These are phyloP conservation scores for Coccomyxa sp. DNA, from an alignment of 139 green algal species.

Conservation along the genomic window DNA sequence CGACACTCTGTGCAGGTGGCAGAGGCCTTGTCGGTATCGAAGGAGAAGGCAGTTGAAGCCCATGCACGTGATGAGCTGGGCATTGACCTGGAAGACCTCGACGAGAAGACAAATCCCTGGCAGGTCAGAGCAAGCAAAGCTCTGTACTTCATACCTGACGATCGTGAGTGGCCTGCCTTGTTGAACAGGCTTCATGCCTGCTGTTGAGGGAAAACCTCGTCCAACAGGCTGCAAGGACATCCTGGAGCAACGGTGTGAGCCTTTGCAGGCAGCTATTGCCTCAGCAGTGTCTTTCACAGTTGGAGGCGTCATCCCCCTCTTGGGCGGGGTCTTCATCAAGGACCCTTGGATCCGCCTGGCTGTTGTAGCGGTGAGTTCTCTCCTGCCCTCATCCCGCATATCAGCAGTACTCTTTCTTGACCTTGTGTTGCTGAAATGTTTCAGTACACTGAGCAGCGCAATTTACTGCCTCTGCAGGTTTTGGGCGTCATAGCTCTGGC, in stretches of 20 bases:
- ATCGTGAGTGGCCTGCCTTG: not conserved
- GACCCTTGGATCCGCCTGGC: conserved; percentile 13
- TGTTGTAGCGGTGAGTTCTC: not conserved
- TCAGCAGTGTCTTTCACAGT: conserved; percentile 55
- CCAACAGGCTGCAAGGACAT: no score
- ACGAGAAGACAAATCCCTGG: conserved; percentile 76
- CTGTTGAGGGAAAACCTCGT: not conserved
- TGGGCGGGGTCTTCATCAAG: conserved; percentile 56
- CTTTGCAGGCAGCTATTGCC: conserved; percentile 42
- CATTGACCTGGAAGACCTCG: conserved; percentile 87
- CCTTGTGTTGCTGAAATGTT: not conserved
- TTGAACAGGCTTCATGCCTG: not conserved
- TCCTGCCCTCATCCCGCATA: not conserved
- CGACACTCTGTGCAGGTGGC: conserved; percentile 7
- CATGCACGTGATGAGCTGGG: conserved; percentile 74
- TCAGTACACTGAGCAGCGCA: not conserved
- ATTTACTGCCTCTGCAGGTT: not conserved
- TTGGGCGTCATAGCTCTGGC: conserved; percentile 13
- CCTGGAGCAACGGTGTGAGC: no score
- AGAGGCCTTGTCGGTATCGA: conserved; percentile 51
- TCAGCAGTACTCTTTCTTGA: not conserved
- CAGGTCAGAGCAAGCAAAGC: conserved; percentile 20
- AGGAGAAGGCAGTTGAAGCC: conserved; percentile 72
- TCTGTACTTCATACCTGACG: not conserved
- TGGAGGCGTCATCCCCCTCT: conserved; percentile 65